Conservation (phyloP, 805 yeast species). For the Blastobotrys americana region DNA sequence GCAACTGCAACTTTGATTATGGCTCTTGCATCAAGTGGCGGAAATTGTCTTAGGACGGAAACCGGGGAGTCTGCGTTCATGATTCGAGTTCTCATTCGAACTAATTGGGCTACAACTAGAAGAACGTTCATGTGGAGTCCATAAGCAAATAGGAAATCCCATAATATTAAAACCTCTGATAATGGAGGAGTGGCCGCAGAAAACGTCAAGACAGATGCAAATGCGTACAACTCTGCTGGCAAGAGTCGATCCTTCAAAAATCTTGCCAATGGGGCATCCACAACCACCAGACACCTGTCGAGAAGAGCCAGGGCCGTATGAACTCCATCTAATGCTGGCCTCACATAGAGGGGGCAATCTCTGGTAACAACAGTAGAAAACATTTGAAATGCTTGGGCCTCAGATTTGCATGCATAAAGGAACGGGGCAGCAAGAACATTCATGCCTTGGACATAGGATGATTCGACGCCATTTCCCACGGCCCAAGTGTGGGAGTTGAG, state of each 20-base stretch:
- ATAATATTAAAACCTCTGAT: constrained; percentile 61
- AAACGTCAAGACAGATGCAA: constrained; percentile 66
- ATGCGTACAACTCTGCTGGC: constrained; percentile 80
- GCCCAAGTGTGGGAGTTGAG: constrained; percentile 61
- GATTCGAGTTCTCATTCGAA: constrained; percentile 58
- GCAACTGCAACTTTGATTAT: constrained; percentile 73
- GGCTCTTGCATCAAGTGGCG: constrained; percentile 61
- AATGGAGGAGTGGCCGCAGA: constrained; percentile 87
- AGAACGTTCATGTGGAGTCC: constrained; percentile 84
- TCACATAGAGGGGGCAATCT: constrained; percentile 70
- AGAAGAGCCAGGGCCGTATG: constrained; percentile 65
- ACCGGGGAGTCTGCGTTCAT: constrained; percentile 60
- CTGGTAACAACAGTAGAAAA: constrained; percentile 53
- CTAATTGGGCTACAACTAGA: constrained; percentile 75
- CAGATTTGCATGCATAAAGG: constrained; percentile 65
- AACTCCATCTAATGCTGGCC: constrained; percentile 73
- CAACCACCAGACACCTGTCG: constrained; percentile 61
- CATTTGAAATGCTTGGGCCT: constrained; percentile 76
- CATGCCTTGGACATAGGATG: constrained; percentile 82
- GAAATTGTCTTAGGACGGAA: constrained; percentile 65
- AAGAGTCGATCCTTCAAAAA: constrained; percentile 56
- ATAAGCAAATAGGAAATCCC: constrained; percentile 90
- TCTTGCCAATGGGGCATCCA: constrained; percentile 64
- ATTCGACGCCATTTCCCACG: constrained; percentile 18
- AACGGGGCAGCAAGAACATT: constrained; percentile 82